Evolutionary conservation across 192 early-diverging fungal genomes (phyloP).

Genomic region (Linnemannia exigua): DNA sequence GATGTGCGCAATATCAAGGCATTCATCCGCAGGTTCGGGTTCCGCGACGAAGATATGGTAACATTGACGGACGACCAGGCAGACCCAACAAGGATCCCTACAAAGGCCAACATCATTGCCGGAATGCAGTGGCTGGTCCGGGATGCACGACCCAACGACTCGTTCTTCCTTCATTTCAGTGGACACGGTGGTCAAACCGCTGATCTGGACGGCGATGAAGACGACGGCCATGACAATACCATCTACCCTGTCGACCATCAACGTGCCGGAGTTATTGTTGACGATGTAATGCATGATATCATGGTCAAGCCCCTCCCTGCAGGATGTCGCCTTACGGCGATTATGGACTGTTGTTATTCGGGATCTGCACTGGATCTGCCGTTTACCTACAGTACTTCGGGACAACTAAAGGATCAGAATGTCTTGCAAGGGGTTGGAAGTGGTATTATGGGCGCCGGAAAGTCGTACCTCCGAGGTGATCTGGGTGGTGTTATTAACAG

Average conservation of each 20-base stretch:
- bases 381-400: conserved; percentile 80
- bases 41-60: conserved; percentile 77
- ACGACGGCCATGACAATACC: conserved; percentile 84
- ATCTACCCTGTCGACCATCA: conserved; percentile 76
- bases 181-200: conserved; percentile 79
- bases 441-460: conserved; percentile 60
- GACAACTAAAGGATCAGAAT: conserved; percentile 66
- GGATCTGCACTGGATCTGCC: conserved; percentile 87
- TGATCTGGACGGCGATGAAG: conserved; percentile 79
- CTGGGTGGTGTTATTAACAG: conserved; percentile 51
- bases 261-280: conserved; percentile 74
- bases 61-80: conserved; percentile 84
- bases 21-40: conserved; percentile 76
- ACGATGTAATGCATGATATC: conserved; percentile 82
- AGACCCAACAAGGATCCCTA: conserved; percentile 75
- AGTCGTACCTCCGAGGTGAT: conserved; percentile 65
- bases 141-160: conserved; percentile 82
- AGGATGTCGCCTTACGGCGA: conserved; percentile 81
- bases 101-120: conserved; percentile 78
- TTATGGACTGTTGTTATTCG: conserved; percentile 91
- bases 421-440: conserved; percentile 61
- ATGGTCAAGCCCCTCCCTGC: conserved; percentile 77
- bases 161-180: conserved; percentile 88
- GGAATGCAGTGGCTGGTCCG: conserved; percentile 85
- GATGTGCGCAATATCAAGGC: conserved; percentile 85